These are phyloP conservation scores for Roridomyces roridus DNA, from an alignment of 768 basidiomycete genomes.

Conservation along the genomic window DNA sequence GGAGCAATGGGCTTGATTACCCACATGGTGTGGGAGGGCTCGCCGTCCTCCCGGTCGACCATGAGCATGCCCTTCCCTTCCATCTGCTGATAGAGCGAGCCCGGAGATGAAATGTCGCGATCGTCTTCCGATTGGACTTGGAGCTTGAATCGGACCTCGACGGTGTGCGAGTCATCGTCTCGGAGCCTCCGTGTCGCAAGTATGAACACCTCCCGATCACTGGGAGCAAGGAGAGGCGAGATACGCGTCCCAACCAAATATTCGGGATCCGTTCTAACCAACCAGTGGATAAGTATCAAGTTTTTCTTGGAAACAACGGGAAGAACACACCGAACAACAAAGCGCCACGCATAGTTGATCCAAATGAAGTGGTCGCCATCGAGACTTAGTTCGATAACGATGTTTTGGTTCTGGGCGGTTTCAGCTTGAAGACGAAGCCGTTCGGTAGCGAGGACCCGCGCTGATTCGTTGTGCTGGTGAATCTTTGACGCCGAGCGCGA, in stretches of 20 bases:
- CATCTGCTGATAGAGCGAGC: conserved; percentile 79
- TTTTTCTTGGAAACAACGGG: neutral
- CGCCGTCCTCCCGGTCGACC: conserved; percentile 87
- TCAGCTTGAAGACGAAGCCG: conserved; percentile 90
- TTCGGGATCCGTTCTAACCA: conserved; percentile 78
- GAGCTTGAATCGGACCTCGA: conserved; percentile 90
- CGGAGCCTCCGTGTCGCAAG: conserved; percentile 86
- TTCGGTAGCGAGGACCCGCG: conserved; percentile 86
- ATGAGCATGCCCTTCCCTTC: conserved; percentile 99
- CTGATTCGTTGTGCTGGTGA: conserved; percentile 72
- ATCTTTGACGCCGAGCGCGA: conserved; percentile 49
- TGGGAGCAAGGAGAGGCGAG: conserved; percentile 78
- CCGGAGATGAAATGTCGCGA: conserved; percentile 55
- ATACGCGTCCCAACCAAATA: conserved; percentile 81
- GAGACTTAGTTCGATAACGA: conserved; percentile 92
- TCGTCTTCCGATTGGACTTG: conserved; percentile 71
- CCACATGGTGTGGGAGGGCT: conserved; percentile 98
- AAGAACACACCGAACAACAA: conserved; percentile 81
- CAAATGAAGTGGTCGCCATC: conserved; percentile 96
- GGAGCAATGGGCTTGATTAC: conserved; percentile 85
- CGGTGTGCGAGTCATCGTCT: conserved; percentile 92
- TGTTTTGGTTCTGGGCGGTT: conserved; percentile 93
- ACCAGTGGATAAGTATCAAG: conserved; percentile 22
- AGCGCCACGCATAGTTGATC: conserved; percentile 95
- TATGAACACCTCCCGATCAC: conserved; percentile 83